Evolutionary conservation across 208 protist species (phyloP), one percentile per base, ranked within the genome.

Genomic region (Leishmania major): DNA sequence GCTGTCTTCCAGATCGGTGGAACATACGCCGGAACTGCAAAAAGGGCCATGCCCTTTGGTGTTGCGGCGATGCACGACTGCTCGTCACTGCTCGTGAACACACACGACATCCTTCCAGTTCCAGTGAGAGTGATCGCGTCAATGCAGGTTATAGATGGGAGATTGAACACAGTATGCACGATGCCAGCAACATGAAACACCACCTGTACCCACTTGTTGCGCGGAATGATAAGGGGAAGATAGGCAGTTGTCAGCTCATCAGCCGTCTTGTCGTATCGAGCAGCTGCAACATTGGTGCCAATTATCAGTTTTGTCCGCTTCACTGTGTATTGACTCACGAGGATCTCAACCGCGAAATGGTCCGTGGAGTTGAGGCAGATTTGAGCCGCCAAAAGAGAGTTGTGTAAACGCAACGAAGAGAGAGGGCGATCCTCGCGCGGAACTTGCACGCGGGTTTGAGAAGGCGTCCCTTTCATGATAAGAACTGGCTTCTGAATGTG

Each of bases 191-290:
- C 43, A 78, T 97, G 92, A 83, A 97, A 92, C 1, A 97, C 88
- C 15, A 96, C 91, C 78, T 97, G 94, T n/a, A 97, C 93, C 93
- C 94, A 97, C 59, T 89, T 84, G 81, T 88, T 93, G 2, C 92
- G 83, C 19, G 94, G 94, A 49, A 97, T 91, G 55, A 97, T 89
- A 4, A 97, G 85, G 1, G 92, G 94, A 40, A 97, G 81, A 72
- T 87, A 91, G 45, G 86, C 87, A 35, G 81, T 51, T 71, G 87
- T 75, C n/a, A 93, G 69, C 8, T 89, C 88, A 45, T 84, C 86
- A 49, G 45, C 77, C 4, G 73, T 40, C 19, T 84, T 72, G 2
- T 92, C 90, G n/a, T 84, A 72, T 47, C 86, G 76, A 3, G 92
- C 86, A 25, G 87, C 83, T 73, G 84, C 92, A 35, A 95, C 82